A percentile compares a stretch with the other conserved stretches of the same genome.
Conservation (phyloP, 306 rosid genomes). For the Luffa aegyptiaca region DNA sequence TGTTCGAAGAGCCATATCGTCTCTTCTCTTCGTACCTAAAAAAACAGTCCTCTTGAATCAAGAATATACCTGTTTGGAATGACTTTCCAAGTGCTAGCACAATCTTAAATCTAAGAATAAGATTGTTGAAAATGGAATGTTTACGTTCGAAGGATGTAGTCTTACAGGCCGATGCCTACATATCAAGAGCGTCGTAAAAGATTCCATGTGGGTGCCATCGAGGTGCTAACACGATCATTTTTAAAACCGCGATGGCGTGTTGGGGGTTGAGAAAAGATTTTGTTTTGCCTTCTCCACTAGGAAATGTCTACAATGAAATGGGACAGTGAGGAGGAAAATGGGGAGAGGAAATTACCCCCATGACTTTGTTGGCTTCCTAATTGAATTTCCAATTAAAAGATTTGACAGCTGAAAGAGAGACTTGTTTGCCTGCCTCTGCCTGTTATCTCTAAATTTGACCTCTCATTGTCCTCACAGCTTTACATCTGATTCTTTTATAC, state of each 20-base stretch:
- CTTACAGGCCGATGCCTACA: neutral
- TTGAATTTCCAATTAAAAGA: neutral
- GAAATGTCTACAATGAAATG: neutral
- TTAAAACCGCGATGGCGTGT: neutral
- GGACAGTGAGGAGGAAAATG: no score
- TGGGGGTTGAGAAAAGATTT: neutral
- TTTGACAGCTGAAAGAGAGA: neutral
- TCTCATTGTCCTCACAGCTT: neutral
- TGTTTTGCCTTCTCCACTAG: neutral
- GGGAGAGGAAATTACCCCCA: neutral
- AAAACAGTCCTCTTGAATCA: no score
- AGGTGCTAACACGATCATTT: neutral
- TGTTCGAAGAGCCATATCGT: neutral
- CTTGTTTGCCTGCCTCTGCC: neutral
- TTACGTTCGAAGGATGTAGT: neutral
- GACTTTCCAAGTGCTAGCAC: no score
- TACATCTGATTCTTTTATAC: conserved; percentile 7
- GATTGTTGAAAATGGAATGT: neutral
- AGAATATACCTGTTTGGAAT: no score
- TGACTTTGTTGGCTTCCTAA: conserved; percentile 2
- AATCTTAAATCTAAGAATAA: neutral
- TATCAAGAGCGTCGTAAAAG: neutral
- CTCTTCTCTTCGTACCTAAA: neutral
- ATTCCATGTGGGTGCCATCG: neutral
- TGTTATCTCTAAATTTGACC: neutral